Percentiles rank a stretch among this genome's conserved stretches.
Conservation (phyloP, 2,329 filamentous ascomycete genomes). For the Penicillium sp. region DNA sequence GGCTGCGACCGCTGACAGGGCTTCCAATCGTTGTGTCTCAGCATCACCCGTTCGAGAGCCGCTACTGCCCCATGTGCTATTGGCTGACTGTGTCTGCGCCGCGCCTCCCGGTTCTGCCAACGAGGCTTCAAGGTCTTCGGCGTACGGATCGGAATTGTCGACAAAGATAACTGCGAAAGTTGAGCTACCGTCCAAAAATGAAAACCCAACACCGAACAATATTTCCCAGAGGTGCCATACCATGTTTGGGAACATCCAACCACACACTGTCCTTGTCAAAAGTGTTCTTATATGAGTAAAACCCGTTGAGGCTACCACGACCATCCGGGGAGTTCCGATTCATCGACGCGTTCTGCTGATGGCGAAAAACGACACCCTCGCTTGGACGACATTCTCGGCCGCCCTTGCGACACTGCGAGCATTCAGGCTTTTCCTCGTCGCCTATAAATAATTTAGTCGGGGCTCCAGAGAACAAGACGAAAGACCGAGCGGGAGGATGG, state of each 20-base stretch:
- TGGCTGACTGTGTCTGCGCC: slow-evolving; percentile 29
- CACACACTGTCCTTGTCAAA: slow-evolving; percentile 61
- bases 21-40: slow-evolving; percentile 54
- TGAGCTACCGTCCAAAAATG: neutral
- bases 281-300: slow-evolving; percentile 66
- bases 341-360: slow-evolving; percentile 69
- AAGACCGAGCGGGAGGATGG: neutral
- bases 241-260: slow-evolving; percentile 60
- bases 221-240: slow-evolving; percentile 35
- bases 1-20: slow-evolving; percentile 54
- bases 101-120: slow-evolving; percentile 34
- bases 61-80: slow-evolving; percentile 34
- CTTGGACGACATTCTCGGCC: slow-evolving; percentile 60
- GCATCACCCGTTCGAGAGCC: slow-evolving; percentile 31
- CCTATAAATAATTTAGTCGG: slow-evolving; percentile 21
- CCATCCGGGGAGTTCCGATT: slow-evolving; percentile 48
- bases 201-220: neutral
- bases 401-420: slow-evolving; percentile 61
- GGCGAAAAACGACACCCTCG: slow-evolving; percentile 64
- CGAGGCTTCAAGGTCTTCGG: slow-evolving; percentile 49
- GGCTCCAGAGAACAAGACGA: neutral
- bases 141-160: slow-evolving; percentile 62
- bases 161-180: slow-evolving; percentile 56
- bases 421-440: slow-evolving; percentile 61
- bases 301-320: slow-evolving; percentile 54